Evolutionary conservation across 257 asterid species (phyloP), one percentile per base, ranked within the genome.

Genomic region (Haberlea rhodopensis): DNA sequence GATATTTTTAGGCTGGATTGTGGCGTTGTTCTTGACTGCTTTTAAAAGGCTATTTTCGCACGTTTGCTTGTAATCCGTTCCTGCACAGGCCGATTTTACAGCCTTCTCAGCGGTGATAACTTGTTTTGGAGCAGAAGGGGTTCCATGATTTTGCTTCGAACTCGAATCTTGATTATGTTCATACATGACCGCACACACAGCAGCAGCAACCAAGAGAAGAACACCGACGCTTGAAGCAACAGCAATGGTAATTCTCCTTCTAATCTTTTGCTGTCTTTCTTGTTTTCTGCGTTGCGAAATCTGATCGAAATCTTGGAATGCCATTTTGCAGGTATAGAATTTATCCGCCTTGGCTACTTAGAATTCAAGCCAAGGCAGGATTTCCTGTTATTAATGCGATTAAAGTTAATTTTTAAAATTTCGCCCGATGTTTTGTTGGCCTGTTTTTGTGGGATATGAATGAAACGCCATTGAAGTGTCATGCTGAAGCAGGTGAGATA

Each of bases 271-370:
- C 59, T 57, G 49, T 24, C 80, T 66, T 43, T 87, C 95, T 16
- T 69, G 78, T 59, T 81, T 72, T 2, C 91, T 52, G 55, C 97
- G 96, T 61, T 88, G 89, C 0, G 87, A 74, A 32, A 94, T 87
- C 28, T 76, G n/a, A 80, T 94, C 99, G 71, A 94, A 89, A 78
- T 94, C 99, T 72, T 89, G 97, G 76, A 94, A 89, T 5, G 99
- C 96, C 99, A 87, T 89, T 73, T 1, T 8, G n/a, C 25, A n/a
- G 6, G 53, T 56, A 69, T 54, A 77, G 60, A 65, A 57, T 57
- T 32, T 20, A 72, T 68, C 95, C 81, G 83, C 88, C 83, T 82
- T 75, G 81, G 88, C 75, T 23, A 63, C 81, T 71, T 77, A 61
- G 68, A 77, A 75, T 53, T 61, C 68, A 55, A 81, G 80, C 95